A percentile compares a stretch with the other conserved stretches of the same genome.
These are phyloP conservation scores for Naganishia vaughanmartiniae DNA, from an alignment of 768 basidiomycete genomes.

Conservation along the genomic window DNA sequence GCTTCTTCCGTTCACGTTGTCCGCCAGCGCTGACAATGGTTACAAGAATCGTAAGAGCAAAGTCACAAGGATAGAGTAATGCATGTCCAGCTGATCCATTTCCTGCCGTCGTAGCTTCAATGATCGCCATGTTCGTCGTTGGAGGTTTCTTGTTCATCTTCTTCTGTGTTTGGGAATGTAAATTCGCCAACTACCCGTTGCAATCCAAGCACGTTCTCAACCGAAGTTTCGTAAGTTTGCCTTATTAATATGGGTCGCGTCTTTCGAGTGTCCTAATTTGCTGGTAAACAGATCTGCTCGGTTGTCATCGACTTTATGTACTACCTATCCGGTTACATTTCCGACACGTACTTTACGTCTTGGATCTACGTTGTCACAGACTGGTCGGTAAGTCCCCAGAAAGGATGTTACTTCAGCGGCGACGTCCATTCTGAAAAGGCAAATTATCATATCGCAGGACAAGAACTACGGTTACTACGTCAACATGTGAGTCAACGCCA, in stretches of 20 bases:
- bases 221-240: conserved; percentile 49
- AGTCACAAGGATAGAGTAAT: conserved; percentile 15
- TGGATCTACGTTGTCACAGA: conserved; percentile 51
- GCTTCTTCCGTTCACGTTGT: conserved; percentile 44
- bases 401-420: conserved; percentile 43
- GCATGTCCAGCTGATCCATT: conserved; percentile 21
- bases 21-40: conserved; percentile 37
- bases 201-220: conserved; percentile 53
- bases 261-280: background rate
- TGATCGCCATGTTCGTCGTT: conserved; percentile 58
- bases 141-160: conserved; percentile 55
- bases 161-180: conserved; percentile 51
- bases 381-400: conserved; percentile 40
- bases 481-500: conserved; percentile 22
- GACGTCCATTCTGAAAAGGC: background rate
- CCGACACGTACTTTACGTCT: conserved; percentile 36
- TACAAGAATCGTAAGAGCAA: conserved; percentile 39
- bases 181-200: conserved; percentile 51
- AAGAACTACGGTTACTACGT: conserved; percentile 37
- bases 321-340: conserved; percentile 40
- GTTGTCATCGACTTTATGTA: conserved; percentile 42
- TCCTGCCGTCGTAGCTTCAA: conserved; percentile 24
- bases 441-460: conserved; percentile 19
- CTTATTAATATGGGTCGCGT: conserved; percentile 24
- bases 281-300: conserved; percentile 31